phyloP scores from a whole-genome alignment of 306 rosid species.

The Senna tora region DNA sequence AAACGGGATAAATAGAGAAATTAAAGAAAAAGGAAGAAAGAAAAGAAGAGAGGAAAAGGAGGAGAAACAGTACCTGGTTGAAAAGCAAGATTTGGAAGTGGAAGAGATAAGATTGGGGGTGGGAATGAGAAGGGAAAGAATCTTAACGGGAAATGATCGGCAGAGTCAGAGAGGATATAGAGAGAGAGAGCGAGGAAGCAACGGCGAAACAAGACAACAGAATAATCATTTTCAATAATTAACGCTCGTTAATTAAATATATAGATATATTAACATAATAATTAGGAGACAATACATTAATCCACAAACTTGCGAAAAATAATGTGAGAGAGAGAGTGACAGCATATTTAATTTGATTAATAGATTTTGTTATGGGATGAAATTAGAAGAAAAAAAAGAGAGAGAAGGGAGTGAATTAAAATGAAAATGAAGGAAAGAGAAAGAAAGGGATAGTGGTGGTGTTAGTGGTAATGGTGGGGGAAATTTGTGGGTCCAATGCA shows the following conservation, averaged over 20 bases:
- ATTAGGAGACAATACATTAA: slow-evolving; percentile 1
- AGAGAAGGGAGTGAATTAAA: background rate
- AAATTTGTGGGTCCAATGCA: background rate
- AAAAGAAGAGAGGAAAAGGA: background rate
- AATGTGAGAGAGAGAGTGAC: slow-evolving; percentile 1
- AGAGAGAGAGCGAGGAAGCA: slow-evolving; percentile 43
- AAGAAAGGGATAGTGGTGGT: background rate
- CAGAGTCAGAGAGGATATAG: slow-evolving; percentile 34
- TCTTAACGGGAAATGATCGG: slow-evolving; percentile 49
- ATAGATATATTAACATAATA: background rate
- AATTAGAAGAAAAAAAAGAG: background rate
- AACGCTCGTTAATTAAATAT: background rate
- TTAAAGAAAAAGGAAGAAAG: background rate
- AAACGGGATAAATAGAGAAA: slow-evolving; percentile 15
- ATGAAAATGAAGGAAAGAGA: background rate
- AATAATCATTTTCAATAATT: slow-evolving; percentile 35
- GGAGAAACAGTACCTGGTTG: slow-evolving; percentile 40
- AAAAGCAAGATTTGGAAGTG: slow-evolving; percentile 14
- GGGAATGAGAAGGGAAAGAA: slow-evolving; percentile 36
- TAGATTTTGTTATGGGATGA: background rate
- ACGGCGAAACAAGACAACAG: slow-evolving; percentile 61
- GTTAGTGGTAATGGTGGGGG: background rate
- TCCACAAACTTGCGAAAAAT: background rate
- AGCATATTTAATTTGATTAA: background rate
- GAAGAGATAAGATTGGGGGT: slow-evolving; percentile 16